Evolutionary conservation across 129 eudicot species (phyloP), one percentile per base, ranked within the genome.

Genomic region (Flaveria bidentis): DNA sequence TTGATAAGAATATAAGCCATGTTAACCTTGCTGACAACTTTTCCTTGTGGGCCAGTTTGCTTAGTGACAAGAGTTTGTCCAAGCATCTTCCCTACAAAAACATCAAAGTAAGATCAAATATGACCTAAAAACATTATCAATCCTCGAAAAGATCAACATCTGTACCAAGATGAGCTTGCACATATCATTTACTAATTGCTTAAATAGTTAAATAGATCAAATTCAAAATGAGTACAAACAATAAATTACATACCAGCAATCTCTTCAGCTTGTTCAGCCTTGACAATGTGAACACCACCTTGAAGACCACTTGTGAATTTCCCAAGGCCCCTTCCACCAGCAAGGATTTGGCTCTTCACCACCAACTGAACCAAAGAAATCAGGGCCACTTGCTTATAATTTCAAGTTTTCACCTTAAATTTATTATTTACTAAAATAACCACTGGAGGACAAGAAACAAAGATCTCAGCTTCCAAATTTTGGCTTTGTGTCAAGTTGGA

Each of bases 321-420:
- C 68, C 98, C 98, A 75, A 93, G 67, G n/a, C 98, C 98, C 74
- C 98, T 88, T 47, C 98, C 98, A 84, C 98, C 98, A 79, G 98
- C 98, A 80, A 93, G 96, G 62, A 93, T 85, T 82, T 91, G 98
- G 52, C 97, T 88, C 85, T 93, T 93, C 64, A 93, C 97, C 62
- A 93, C 98, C 82, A 93, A 78, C 98, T 93, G 85, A 79, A 86
- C 13, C 81, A 84, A 26, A 64, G 25, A 60, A 72, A 78, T n/a
- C 41, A 78, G 16, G 5, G 28, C 3, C 74, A 20, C 62, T 8
- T 67, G 10, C 17, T 33, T 49, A 15, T 76, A 56, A 67, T 45
- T 56, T 65, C 55, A 58, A 61, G 30, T 12, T 30, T 57, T 65
- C 55, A 58, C 51, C 50, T 12, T 30, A 62, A 14, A 1, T 13